Percentiles rank a stretch among this genome's conserved stretches.
These are phyloP conservation scores for Ramularia endophylla DNA, from an alignment of 2,329 filamentous ascomycete genomes.

Conservation along the genomic window DNA sequence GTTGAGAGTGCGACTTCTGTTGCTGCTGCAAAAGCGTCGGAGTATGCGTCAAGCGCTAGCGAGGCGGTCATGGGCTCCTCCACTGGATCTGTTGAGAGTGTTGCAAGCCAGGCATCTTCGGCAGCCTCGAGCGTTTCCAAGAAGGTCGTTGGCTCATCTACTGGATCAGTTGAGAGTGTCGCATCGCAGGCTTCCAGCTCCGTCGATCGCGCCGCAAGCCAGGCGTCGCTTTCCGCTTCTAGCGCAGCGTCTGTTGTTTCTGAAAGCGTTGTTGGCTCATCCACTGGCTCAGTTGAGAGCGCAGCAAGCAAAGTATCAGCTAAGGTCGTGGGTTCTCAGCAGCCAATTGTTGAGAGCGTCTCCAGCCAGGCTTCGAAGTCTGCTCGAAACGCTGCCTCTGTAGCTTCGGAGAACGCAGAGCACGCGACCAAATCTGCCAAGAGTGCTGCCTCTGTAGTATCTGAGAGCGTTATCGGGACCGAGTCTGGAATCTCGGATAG, in stretches of 20 bases:
- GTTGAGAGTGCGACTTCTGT: slow-evolving; percentile 33
- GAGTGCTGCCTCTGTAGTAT: slow-evolving; percentile 21
- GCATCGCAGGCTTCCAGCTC: slow-evolving; percentile 45
- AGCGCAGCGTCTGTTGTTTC: slow-evolving; percentile 1
- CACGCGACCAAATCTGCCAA: slow-evolving; percentile 17
- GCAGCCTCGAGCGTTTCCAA: slow-evolving; percentile 11
- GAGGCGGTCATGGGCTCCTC: slow-evolving; percentile 22
- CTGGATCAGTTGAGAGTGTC: slow-evolving; percentile 47
- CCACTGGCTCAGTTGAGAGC: slow-evolving; percentile 46
- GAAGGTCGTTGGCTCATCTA: slow-evolving; percentile 18
- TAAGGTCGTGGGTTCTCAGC: no score
- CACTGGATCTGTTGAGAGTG: slow-evolving; percentile 46
- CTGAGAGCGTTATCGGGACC: slow-evolving; percentile 21
- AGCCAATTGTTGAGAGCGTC: slow-evolving; percentile 8
- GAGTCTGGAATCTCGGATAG: slow-evolving; percentile 23
- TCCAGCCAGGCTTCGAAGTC: slow-evolving; percentile 7
- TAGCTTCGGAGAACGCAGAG: slow-evolving; percentile 22
- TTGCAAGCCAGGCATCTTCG: slow-evolving; percentile 46
- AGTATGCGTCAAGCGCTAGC: slow-evolving; percentile 26
- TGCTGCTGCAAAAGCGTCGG: slow-evolving; percentile 22
- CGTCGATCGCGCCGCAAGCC: slow-evolving; percentile 29
- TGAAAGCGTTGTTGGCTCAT: slow-evolving; percentile 16
- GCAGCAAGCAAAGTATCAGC: slow-evolving; percentile 47
- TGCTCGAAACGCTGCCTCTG: slow-evolving; percentile 18
- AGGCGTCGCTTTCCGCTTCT: slow-evolving; percentile 37